These are phyloP conservation scores for Cystobasidium pallidum DNA, from an alignment of 1,284 basidiomycete species.

Conservation along the genomic window DNA sequence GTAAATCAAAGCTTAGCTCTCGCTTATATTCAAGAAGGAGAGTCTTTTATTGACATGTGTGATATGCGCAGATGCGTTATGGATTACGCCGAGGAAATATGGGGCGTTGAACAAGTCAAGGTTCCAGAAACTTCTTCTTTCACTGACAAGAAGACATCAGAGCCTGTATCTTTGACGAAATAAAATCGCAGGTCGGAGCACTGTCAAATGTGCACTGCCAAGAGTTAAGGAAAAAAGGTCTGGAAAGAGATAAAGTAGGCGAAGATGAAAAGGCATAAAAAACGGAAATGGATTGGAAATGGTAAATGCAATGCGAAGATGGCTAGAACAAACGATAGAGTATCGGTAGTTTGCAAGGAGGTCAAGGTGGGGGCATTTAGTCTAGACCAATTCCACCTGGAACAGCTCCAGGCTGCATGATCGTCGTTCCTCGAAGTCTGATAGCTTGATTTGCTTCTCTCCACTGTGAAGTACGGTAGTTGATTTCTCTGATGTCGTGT, in stretches of 20 bases:
- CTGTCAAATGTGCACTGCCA: background rate
- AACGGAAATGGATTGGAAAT: too few species aligned
- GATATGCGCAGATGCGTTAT: slow-evolving; percentile 18
- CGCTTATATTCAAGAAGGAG: background rate
- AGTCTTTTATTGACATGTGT: background rate
- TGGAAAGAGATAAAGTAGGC: background rate
- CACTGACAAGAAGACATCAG: background rate
- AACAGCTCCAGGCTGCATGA: background rate
- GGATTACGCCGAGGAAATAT: slow-evolving; percentile 43
- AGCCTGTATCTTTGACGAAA: background rate
- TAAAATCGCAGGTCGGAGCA: background rate
- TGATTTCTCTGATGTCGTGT: background rate
- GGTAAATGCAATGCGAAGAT: background rate
- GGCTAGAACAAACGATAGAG: background rate
- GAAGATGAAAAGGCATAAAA: background rate
- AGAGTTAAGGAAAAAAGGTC: background rate
- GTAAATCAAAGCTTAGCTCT: background rate
- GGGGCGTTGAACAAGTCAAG: slow-evolving; percentile 38
- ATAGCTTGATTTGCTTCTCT: background rate
- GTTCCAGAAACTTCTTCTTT: slow-evolving; percentile 6
- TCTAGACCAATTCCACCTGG: background rate
- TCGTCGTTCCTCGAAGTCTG: background rate
- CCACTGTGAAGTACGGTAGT: background rate
- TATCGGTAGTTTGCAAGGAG: background rate
- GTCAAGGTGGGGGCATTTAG: background rate